Evolutionary conservation across 345 rosid genomes (phyloP).

Genomic region (Excoecaria agallocha): DNA sequence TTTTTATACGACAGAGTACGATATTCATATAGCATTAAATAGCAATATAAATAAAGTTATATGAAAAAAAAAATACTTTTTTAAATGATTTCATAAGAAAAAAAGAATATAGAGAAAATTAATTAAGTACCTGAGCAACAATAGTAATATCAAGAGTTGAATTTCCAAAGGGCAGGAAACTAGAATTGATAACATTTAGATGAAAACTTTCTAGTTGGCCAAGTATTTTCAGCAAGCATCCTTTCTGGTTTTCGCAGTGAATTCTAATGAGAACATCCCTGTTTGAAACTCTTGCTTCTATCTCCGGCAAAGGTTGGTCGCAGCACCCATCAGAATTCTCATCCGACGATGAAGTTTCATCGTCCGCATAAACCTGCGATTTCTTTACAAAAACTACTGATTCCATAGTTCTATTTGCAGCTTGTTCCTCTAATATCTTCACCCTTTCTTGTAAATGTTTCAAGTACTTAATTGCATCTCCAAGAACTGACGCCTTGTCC

Average conservation of each 20-base stretch:
- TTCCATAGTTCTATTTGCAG: constrained; percentile 45
- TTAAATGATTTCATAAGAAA: too few species aligned
- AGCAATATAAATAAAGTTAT: too few species aligned
- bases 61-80: too few species aligned
- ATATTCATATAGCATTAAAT: too few species aligned
- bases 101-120: too few species aligned
- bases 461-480: constrained; percentile 56
- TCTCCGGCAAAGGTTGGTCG: constrained; percentile 44
- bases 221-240: constrained; percentile 38
- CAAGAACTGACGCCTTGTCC: constrained; percentile 72
- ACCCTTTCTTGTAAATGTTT: constrained; percentile 69
- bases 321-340: constrained; percentile 17
- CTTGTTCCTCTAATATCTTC: constrained; percentile 49
- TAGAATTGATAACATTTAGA: constrained; percentile 41
- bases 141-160: constrained; percentile 60
- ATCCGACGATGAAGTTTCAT: constrained; percentile 40
- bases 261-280: constrained; percentile 59
- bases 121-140: constrained; percentile 51
- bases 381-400: constrained; percentile 53
- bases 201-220: constrained; percentile 49
- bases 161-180: constrained; percentile 54
- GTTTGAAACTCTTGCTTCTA: constrained; percentile 60
- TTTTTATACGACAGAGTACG: too few species aligned
- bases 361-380: constrained; percentile 37
- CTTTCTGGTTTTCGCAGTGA: constrained; percentile 59